Evolutionary conservation across 2,329 filamentous ascomycete genomes (phyloP).

Genomic region (Ramichloridium luteum): DNA sequence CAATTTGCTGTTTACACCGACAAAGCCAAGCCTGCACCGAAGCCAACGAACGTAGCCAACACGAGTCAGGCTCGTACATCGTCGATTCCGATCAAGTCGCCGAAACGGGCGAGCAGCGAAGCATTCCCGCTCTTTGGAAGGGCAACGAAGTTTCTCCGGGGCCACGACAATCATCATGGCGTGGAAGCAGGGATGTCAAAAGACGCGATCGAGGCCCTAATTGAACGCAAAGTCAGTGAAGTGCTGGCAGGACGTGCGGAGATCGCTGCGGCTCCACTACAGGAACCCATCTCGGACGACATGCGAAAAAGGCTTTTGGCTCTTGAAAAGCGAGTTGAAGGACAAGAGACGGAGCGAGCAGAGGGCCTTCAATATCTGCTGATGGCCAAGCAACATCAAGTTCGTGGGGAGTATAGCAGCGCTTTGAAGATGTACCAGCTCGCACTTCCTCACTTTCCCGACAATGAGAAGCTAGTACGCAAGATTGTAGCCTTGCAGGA

Average conservation of each 20-base stretch:
- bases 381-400: constrained; percentile 86
- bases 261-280: constrained; percentile 3
- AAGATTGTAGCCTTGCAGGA: constrained; percentile 46
- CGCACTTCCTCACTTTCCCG: constrained; percentile 74
- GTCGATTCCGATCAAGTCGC: constrained; percentile 15
- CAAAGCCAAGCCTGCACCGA: constrained; percentile 39
- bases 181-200: constrained; percentile 31
- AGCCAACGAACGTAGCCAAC: constrained; percentile 16
- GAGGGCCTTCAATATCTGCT: constrained; percentile 76
- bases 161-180: constrained; percentile 18
- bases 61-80: constrained; percentile 13
- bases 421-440: constrained; percentile 78
- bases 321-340: constrained; percentile 73
- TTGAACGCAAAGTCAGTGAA: constrained; percentile 83
- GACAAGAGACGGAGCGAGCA: constrained; percentile 57
- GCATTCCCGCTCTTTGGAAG: constrained; percentile 26
- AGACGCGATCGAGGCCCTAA: constrained; percentile 76
- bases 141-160: constrained; percentile 29
- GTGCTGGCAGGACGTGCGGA: constrained; percentile 64
- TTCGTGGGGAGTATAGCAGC: constrained; percentile 62
- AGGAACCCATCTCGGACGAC: constrained; percentile 51
- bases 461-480: constrained; percentile 58
- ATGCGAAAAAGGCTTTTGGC: constrained; percentile 71
- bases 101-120: constrained; percentile 32
- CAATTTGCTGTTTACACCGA: constrained; percentile 82